Base-by-base conservation (phyloP, 2,329 filamentous ascomycete species). In the Phialophora macrospora region DNA sequence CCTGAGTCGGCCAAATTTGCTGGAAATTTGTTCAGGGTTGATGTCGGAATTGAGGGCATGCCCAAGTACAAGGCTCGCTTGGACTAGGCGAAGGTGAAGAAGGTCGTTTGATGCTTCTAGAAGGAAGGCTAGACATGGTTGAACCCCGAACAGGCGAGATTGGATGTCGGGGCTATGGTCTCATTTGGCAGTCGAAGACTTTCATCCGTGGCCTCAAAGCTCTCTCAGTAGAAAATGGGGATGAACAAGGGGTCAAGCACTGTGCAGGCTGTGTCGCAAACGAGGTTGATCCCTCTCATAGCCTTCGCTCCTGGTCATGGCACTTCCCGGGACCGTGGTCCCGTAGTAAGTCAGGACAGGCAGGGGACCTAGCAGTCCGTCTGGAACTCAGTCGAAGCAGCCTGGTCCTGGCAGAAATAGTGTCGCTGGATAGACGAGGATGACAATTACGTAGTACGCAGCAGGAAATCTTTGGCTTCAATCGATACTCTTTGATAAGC, bases 51-150 rank as follows among this genome's bases (percentile, higher is more conserved):
- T 64, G 77, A 81, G 70, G 80, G 92, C 0, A 72, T 88, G 74
- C 80, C 83, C 60, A 82, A 86, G 69, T 86, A 88, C 77, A 83
- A 87, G 75, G 92, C 90, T 77, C 88, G 83, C 78, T 78, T 88
- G 64, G 34, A 55, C 26, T 70, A 64, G 56, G 28, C 52, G 28
- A 20, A 8, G 9, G 14, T 20, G 26, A 30, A 55, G 58, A 62
- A 46, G 30, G 22, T 34, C 30, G 26, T 54, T 26, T 20, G 38
- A 44, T 34, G 26, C 14, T 68, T 68, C 66, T 63, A 65, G 66
- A 68, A 65, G 48, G 48, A 51, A 3, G 14, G 17, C 38, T 51
- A 22, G 34, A 26, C 20, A 41, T 48, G 30, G 22, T 30, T 14
- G 32, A 22, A 12, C n/a, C 9, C 9, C 14, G 38, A 17, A 17